These are phyloP conservation scores for Tolypocladium ophioglossoides DNA, from an alignment of 2,329 filamentous ascomycete genomes.

Conservation along the genomic window DNA sequence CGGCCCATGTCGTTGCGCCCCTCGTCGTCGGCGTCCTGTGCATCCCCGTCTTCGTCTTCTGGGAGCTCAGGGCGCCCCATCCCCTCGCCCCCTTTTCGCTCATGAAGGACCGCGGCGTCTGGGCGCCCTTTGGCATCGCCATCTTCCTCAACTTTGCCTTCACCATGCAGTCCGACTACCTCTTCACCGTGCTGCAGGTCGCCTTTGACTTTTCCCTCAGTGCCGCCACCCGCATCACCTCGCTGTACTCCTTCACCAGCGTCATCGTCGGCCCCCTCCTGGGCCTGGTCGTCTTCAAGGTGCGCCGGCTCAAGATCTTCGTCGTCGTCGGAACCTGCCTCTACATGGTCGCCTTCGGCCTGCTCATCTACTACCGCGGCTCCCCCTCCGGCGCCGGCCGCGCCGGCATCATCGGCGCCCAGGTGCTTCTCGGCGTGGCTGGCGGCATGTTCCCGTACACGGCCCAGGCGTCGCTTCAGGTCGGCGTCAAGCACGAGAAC, in stretches of 20 bases:
- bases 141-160: conserved; percentile 39
- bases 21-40: conserved; percentile 38
- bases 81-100: conserved; percentile 49
- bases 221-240: conserved; percentile 44
- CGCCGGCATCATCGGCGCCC: conserved; percentile 43
- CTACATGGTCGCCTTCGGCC: conserved; percentile 45
- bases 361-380: conserved; percentile 45
- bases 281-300: conserved; percentile 38
- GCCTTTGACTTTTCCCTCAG: conserved; percentile 44
- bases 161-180: conserved; percentile 47
- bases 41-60: conserved; percentile 38
- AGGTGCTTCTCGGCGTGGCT: conserved; percentile 46
- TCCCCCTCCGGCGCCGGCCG: conserved; percentile 28
- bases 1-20: conserved; percentile 38
- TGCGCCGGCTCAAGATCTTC: conserved; percentile 45
- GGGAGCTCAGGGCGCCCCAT: conserved; percentile 37
- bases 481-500: conserved; percentile 23
- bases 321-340: conserved; percentile 45
- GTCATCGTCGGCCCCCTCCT: conserved; percentile 42
- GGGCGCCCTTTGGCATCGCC: conserved; percentile 46
- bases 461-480: conserved; percentile 28
- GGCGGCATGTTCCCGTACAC: conserved; percentile 44
- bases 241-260: conserved; percentile 41
- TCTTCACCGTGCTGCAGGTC: conserved; percentile 48
- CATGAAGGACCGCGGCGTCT: conserved; percentile 47